A percentile compares a stretch with the other conserved stretches of the same genome.
Evolutionary conservation across 1,284 basidiomycete species (phyloP).

Genomic region (Trametes versicolor): DNA sequence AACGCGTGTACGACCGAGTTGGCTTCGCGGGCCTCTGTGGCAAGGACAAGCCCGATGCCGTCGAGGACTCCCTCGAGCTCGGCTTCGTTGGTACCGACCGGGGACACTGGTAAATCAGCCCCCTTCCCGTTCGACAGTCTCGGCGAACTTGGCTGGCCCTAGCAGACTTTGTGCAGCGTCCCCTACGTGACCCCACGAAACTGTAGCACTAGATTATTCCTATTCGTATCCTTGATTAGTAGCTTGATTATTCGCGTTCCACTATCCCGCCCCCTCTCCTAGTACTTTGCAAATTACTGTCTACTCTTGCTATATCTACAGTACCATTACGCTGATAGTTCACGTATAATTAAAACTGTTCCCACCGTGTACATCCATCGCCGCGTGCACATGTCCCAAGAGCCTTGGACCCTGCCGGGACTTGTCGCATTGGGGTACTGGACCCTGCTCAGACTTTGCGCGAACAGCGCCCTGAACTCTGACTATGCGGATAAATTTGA

Average conservation of each 20-base stretch:
- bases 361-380: not conserved
- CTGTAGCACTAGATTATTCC: slow-evolving; percentile 25
- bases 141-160: slow-evolving; percentile 9
- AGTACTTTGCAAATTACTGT: slow-evolving; percentile 15
- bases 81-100: slow-evolving; percentile 52
- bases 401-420: slow-evolving; percentile 2
- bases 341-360: slow-evolving; percentile 11
- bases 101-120: slow-evolving; percentile 53
- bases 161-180: slow-evolving; percentile 7
- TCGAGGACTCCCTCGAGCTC: slow-evolving; percentile 56
- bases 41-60: slow-evolving; percentile 48
- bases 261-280: not conserved
- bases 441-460: not conserved
- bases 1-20: slow-evolving; percentile 58
- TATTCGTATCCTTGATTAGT: slow-evolving; percentile 14
- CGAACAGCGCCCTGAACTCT: not conserved
- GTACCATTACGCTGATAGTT: slow-evolving; percentile 15
- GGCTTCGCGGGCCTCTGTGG: slow-evolving; percentile 57
- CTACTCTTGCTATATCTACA: slow-evolving; percentile 3
- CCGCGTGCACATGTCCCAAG: slow-evolving; percentile 1
- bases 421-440: not conserved
- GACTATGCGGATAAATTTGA: not conserved
- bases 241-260: slow-evolving; percentile 10
- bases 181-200: not conserved
- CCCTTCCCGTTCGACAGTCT: not conserved